These are phyloP conservation scores for Huntiella bhutanensis DNA, from an alignment of 2,329 filamentous ascomycete species.

Conservation along the genomic window DNA sequence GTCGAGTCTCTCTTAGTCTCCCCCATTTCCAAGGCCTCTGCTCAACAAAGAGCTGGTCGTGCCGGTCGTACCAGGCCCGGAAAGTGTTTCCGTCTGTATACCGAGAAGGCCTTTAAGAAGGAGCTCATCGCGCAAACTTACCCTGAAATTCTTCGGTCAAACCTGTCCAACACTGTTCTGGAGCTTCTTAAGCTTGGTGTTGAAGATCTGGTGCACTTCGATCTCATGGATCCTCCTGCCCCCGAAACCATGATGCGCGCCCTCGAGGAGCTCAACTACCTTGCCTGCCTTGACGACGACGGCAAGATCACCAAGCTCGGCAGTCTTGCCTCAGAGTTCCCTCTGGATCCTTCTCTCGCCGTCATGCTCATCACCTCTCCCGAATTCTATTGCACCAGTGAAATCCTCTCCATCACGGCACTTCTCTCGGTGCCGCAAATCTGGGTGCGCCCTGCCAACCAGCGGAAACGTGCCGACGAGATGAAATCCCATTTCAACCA, in stretches of 20 bases:
- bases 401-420: conserved; percentile 87
- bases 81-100: conserved; percentile 96
- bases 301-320: conserved; percentile 79
- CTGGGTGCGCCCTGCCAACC: conserved; percentile 70
- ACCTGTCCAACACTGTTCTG: conserved; percentile 82
- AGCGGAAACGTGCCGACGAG: conserved; percentile 81
- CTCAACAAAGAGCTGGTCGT: conserved; percentile 94
- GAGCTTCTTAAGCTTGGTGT: conserved; percentile 96
- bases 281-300: conserved; percentile 90
- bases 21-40: conserved; percentile 92
- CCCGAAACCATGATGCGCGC: conserved; percentile 98
- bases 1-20: conserved; percentile 96
- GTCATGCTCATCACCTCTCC: conserved; percentile 97
- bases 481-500: conserved; percentile 94
- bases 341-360: conserved; percentile 78
- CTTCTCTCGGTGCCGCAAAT: conserved; percentile 88
- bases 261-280: conserved; percentile 90
- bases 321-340: conserved; percentile 79
- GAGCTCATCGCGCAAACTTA: conserved; percentile 96
- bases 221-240: conserved; percentile 94
- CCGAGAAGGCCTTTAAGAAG: conserved; percentile 88
- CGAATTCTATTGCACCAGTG: conserved; percentile 97
- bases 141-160: conserved; percentile 86
- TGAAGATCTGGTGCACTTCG: conserved; percentile 91
- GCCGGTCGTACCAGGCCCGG: conserved; percentile 94